phyloP scores from a whole-genome alignment of 2,329 filamentous ascomycete genomes.

The Harringtonia lauricola region DNA sequence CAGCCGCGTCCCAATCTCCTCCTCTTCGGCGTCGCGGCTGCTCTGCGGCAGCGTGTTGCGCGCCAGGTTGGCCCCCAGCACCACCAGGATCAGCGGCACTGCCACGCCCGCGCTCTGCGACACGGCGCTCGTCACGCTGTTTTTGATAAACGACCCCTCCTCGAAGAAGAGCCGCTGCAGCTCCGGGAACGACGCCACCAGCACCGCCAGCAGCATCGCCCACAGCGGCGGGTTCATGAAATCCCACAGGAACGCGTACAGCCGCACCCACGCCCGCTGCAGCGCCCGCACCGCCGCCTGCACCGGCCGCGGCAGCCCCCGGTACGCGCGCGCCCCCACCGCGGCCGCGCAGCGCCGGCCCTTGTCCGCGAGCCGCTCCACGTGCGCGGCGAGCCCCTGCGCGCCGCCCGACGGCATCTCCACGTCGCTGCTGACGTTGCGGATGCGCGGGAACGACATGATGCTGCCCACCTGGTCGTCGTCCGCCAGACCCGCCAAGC shows the following conservation, averaged over 20 bases:
- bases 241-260: constrained; percentile 63
- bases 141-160: constrained; percentile 80
- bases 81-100: constrained; percentile 88
- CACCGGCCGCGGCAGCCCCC: constrained; percentile 29
- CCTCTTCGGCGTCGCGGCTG: constrained; percentile 58
- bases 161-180: constrained; percentile 82
- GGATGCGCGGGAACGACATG: constrained; percentile 50
- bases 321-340: constrained; percentile 17
- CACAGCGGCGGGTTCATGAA: constrained; percentile 98
- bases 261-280: constrained; percentile 25
- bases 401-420: constrained; percentile 31
- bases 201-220: constrained; percentile 88
- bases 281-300: constrained; percentile 23
- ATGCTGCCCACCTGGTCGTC: constrained; percentile 41
- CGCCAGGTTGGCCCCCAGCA: constrained; percentile 87
- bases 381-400: constrained; percentile 24
- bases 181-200: constrained; percentile 76
- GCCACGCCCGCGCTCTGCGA: constrained; percentile 80
- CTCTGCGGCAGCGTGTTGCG: constrained; percentile 73
- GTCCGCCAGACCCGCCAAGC: constrained; percentile 15
- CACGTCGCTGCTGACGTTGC: constrained; percentile 28
- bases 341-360: constrained; percentile 9
- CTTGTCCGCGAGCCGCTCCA: constrained; percentile 15
- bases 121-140: constrained; percentile 83
- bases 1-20: constrained; percentile 57